phyloP scores from a whole-genome alignment of 2,329 filamentous ascomycete genomes.

The Alternaria conjuncta region DNA sequence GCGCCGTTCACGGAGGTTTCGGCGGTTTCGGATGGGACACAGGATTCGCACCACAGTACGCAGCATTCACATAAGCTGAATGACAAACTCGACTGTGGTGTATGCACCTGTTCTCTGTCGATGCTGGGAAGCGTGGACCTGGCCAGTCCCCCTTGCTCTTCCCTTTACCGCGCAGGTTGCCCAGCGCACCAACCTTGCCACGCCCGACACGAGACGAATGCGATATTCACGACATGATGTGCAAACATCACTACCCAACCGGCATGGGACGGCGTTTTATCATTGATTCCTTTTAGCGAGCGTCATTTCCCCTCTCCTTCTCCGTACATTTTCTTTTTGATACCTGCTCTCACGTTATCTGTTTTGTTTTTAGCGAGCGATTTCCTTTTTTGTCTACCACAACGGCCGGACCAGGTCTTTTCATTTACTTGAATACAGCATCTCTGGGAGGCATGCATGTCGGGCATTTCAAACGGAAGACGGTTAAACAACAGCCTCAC shows the following conservation, averaged over 20 bases:
- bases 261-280: slow-evolving; percentile 64
- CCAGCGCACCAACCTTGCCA: slow-evolving; percentile 50
- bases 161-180: slow-evolving; percentile 37
- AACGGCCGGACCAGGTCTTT: slow-evolving; percentile 48
- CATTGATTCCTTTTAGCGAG: slow-evolving; percentile 53
- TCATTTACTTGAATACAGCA: slow-evolving; percentile 47
- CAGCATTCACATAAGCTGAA: slow-evolving; percentile 76
- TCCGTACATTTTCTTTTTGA: slow-evolving; percentile 46
- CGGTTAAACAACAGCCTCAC: slow-evolving; percentile 51
- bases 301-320: slow-evolving; percentile 46
- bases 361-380: slow-evolving; percentile 52
- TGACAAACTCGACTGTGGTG: slow-evolving; percentile 27
- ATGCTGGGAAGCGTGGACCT: slow-evolving; percentile 50
- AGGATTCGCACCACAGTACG: slow-evolving; percentile 75
- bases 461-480: slow-evolving; percentile 51
- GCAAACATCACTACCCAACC: slow-evolving; percentile 49
- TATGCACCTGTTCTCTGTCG: slow-evolving; percentile 32
- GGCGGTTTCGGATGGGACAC: slow-evolving; percentile 84
- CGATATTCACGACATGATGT: slow-evolving; percentile 53
- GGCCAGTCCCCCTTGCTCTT: slow-evolving; percentile 47
- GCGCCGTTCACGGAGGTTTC: slow-evolving; percentile 66
- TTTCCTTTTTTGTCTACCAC: slow-evolving; percentile 37
- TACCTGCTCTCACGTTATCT: slow-evolving; percentile 51
- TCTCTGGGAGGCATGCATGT: slow-evolving; percentile 55
- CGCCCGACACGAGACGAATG: slow-evolving; percentile 53